phyloP scores from a whole-genome alignment of 345 rosid genomes.

The Abelmoschus esculentus region DNA sequence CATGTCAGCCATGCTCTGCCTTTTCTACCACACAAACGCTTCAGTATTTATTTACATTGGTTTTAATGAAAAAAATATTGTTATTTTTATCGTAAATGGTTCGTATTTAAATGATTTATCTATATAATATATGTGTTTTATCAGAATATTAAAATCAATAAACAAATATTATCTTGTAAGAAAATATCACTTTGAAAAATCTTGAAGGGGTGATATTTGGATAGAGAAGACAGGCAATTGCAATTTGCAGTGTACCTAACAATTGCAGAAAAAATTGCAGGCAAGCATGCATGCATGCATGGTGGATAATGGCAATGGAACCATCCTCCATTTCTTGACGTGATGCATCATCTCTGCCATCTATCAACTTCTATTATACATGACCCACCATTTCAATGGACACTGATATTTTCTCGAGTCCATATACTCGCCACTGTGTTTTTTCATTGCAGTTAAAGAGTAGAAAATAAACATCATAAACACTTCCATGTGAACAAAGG shows the following conservation, averaged over 20 bases:
- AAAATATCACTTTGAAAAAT: no score
- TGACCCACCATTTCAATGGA: background rate
- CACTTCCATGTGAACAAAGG: background rate
- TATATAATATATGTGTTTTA: no score
- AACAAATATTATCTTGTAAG: no score
- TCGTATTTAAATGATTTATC: no score
- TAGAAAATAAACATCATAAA: no score
- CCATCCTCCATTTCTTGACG: constrained; percentile 13
- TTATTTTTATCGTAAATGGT: no score
- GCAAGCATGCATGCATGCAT: background rate
- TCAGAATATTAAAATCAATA: no score
- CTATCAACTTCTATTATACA: constrained; percentile 6
- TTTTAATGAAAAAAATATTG: no score
- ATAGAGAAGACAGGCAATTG: background rate
- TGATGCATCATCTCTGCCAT: constrained; percentile 17
- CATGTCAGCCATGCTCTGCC: constrained; percentile 9
- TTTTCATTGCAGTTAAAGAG: no score
- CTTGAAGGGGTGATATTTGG: no score
- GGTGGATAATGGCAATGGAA: constrained; percentile 9
- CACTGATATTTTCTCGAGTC: background rate
- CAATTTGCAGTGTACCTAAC: constrained; percentile 9
- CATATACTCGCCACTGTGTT: background rate
- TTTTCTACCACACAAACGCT: background rate
- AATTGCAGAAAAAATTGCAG: constrained; percentile 1
- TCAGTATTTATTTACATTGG: no score